Evolutionary conservation across 495 filamentous ascomycete genomes (phyloP).

Genomic region (Aspergillus conjunctus): DNA sequence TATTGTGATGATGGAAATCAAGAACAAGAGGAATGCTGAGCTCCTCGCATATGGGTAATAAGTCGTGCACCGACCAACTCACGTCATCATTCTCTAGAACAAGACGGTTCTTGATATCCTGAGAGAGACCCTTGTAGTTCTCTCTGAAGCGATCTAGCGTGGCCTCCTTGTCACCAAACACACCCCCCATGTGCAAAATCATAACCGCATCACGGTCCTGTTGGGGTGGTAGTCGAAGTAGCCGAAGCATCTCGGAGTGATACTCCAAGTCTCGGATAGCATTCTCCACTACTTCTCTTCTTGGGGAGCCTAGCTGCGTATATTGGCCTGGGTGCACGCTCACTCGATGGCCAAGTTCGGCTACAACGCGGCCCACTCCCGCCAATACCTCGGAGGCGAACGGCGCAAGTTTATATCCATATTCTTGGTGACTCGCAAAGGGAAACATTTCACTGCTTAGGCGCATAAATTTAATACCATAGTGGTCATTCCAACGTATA

Average conservation of each 20-base stretch:
- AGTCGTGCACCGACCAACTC: slow-evolving; percentile 84
- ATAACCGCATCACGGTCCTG: slow-evolving; percentile 87
- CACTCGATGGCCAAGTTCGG: slow-evolving; percentile 79
- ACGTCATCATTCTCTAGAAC: slow-evolving; percentile 97
- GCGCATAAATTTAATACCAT: slow-evolving; percentile 89
- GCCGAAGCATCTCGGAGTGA: slow-evolving; percentile 80
- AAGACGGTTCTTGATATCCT: slow-evolving; percentile 73
- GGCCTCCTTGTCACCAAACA: slow-evolving; percentile 83
- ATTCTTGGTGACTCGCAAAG: slow-evolving; percentile 83
- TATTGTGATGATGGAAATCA: slow-evolving; percentile 96
- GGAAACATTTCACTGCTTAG: slow-evolving; percentile 96
- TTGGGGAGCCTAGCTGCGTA: slow-evolving; percentile 84
- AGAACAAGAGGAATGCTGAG: slow-evolving; percentile 90
- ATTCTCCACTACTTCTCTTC: slow-evolving; percentile 69
- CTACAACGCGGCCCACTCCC: slow-evolving; percentile 75
- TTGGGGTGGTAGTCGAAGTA: slow-evolving; percentile 78
- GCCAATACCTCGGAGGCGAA: slow-evolving; percentile 81
- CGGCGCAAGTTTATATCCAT: slow-evolving; percentile 83
- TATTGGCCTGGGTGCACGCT: slow-evolving; percentile 94
- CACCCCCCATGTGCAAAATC: slow-evolving; percentile 93
- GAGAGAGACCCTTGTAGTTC: slow-evolving; percentile 69
- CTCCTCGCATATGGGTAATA: slow-evolving; percentile 89
- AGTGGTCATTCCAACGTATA: slow-evolving; percentile 90
- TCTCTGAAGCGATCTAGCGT: slow-evolving; percentile 80
- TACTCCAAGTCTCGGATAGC: slow-evolving; percentile 85